A percentile compares a stretch with the other conserved stretches of the same genome.
Conservation (phyloP, 2,329 filamentous ascomycete species). For the Bipolaris cookei region DNA sequence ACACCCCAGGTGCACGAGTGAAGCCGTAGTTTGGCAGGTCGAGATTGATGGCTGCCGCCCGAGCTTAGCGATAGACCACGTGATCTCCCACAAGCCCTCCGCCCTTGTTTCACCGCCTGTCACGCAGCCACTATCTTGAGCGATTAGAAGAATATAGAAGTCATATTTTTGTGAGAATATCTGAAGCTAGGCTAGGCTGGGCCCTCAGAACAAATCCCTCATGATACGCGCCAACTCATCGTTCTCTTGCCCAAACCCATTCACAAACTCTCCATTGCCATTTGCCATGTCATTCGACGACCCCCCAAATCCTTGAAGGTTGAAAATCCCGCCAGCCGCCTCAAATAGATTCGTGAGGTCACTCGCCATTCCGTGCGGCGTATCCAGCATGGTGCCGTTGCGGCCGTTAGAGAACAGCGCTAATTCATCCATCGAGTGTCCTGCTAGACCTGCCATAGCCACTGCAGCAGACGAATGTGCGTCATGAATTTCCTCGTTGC, state of each 20-base stretch:
- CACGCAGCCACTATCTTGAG: neutral
- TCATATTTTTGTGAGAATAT: neutral
- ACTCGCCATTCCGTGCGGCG: conserved; percentile 66
- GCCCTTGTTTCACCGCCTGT: neutral
- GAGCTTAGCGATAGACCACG: conserved; percentile 28
- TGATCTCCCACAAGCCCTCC: conserved; percentile 15
- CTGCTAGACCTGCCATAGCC: conserved; percentile 69
- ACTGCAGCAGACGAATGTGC: conserved; percentile 67
- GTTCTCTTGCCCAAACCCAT: conserved; percentile 62
- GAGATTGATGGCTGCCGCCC: conserved; percentile 20
- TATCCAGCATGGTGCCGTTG: conserved; percentile 50
- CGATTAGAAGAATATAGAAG: neutral
- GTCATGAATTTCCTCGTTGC: conserved; percentile 57
- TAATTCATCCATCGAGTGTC: conserved; percentile 65
- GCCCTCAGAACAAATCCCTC: conserved; percentile 62
- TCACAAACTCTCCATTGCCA: conserved; percentile 51
- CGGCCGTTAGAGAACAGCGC: conserved; percentile 54
- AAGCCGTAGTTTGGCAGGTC: conserved; percentile 21
- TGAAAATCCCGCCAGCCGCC: conserved; percentile 61
- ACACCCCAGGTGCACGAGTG: conserved; percentile 11
- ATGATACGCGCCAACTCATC: conserved; percentile 66
- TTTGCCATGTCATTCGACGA: conserved; percentile 46
- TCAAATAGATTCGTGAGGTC: conserved; percentile 70
- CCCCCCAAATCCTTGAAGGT: conserved; percentile 28
- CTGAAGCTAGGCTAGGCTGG: neutral